Base-by-base conservation (phyloP, 805 yeast species). In the Candida fluviatilis region DNA sequence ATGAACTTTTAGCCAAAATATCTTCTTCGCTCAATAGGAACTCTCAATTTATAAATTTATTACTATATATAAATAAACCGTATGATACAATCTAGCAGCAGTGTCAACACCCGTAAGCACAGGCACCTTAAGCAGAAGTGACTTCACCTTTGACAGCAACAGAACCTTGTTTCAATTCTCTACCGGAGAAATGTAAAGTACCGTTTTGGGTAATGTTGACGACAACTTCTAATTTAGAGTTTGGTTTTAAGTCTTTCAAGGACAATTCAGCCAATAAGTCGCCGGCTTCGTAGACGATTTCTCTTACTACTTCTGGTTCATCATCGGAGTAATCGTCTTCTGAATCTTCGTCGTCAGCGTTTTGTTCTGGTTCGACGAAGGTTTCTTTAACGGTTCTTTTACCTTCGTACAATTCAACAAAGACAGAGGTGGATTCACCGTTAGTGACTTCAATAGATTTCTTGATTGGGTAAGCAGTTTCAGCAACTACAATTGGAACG, bases 391-490 rank as follows among this genome's bases (percentile, higher is more conserved):
- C 71, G 51, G 84, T 77, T 58, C 90, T 78, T 62, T 83, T 82
- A 63, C 93, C 96, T 69, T 90, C 97, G 62, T 74, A 82, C 47
- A 93, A 75, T 57, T 82, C 80, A 44, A 93, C 62, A 38, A 80
- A 66, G 31, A 80, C 84, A 18, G 60, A 49, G 42, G 81, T 73
- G 36, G 74, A 81, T 34, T 71, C 75, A 36, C 82, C 80, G 52
- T 78, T 76, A 47, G 76, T 71, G 50, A 91, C 73, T 36, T 77
- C 68, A 44, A 85, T 52, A 12, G 87, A 69, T 66, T 82, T 85
- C 66, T 87, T 84, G 57, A 87, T 84, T 49, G 99, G 99, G 63
- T 81, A 80, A 19, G 96, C 86, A 38, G 98, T 86, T 68, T 89
- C 91, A 36, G 80, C 76, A 43, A 84, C 80, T 38, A 93, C 66